Conservation (phyloP, 2,329 filamentous ascomycete genomes). For the Colletotrichum horii region DNA sequence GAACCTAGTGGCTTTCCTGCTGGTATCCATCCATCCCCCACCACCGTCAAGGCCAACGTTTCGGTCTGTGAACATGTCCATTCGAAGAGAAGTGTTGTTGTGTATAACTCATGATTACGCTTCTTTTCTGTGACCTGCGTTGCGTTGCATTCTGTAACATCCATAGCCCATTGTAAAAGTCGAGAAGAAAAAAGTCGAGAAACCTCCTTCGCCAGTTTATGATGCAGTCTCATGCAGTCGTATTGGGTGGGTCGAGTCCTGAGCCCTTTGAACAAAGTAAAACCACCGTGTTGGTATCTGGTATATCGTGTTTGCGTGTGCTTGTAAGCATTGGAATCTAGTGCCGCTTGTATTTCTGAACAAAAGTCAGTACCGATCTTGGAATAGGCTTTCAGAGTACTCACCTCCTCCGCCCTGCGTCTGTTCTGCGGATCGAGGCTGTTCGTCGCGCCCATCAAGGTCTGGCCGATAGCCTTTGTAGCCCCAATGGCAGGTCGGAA, state of each 20-base stretch:
- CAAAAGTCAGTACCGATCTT: constrained; percentile 14
- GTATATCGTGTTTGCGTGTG: not conserved
- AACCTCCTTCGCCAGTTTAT: constrained; percentile 25
- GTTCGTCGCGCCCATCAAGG: constrained; percentile 91
- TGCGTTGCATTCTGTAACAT: not conserved
- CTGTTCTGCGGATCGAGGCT: constrained; percentile 83
- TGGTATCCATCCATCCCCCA: not conserved
- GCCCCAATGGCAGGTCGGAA: constrained; percentile 90
- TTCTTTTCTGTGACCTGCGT: not conserved
- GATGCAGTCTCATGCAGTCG: constrained; percentile 22
- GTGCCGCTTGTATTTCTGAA: constrained; percentile 56
- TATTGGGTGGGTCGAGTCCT: not conserved
- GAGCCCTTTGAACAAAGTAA: not conserved
- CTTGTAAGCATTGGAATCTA: constrained; percentile 21
- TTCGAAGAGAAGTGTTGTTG: not conserved
- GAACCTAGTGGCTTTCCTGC: not conserved
- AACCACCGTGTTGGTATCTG: not conserved
- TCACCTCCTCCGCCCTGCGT: constrained; percentile 85
- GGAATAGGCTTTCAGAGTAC: constrained; percentile 41
- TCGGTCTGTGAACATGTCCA: not conserved
- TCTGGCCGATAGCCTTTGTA: constrained; percentile 86
- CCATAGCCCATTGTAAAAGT: not conserved
- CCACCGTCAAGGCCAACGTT: not conserved
- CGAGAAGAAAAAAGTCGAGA: not conserved
- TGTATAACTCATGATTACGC: not conserved